phyloP scores from a whole-genome alignment of 108 stramenopile genomes.

The Cyclotella atomus region DNA sequence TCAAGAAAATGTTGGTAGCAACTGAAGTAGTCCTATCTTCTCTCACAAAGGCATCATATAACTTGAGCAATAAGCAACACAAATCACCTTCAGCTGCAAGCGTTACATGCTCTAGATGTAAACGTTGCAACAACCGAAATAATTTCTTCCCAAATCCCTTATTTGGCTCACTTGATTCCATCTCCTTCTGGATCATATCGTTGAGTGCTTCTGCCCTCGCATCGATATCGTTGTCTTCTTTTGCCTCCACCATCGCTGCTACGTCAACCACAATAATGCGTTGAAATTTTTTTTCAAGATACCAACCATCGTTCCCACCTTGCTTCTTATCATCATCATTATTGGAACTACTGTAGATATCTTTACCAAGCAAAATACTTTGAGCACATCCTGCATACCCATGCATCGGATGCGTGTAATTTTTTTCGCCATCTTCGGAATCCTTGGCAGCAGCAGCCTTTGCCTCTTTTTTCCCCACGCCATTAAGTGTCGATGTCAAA shows the following conservation, averaged over 20 bases:
- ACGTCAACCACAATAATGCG: slow-evolving; percentile 48
- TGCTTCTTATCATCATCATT: too few species aligned
- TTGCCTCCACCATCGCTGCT: slow-evolving; percentile 28
- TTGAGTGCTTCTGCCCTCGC: slow-evolving; percentile 3
- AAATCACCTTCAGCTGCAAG: slow-evolving; percentile 45
- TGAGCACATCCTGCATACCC: slow-evolving; percentile 35
- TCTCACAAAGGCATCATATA: slow-evolving; percentile 21
- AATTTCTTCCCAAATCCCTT: slow-evolving; percentile 51
- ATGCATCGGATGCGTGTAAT: slow-evolving; percentile 43
- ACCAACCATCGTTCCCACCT: too few species aligned
- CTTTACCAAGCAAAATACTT: slow-evolving; percentile 20
- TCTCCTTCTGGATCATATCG: slow-evolving; percentile 31
- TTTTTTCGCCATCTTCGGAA: too few species aligned
- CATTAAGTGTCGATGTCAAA: slow-evolving; percentile 17
- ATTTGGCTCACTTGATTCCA: slow-evolving; percentile 18
- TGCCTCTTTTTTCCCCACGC: neutral
- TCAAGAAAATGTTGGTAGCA: slow-evolving; percentile 17
- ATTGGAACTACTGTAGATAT: too few species aligned
- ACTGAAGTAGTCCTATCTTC: slow-evolving; percentile 8
- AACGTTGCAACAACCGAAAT: slow-evolving; percentile 46
- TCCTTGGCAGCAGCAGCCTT: neutral
- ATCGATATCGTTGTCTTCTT: slow-evolving; percentile 11
- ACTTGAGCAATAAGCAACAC: slow-evolving; percentile 37
- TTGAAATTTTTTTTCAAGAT: slow-evolving; percentile 5
- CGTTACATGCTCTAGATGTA: slow-evolving; percentile 30